Evolutionary conservation across 1,284 basidiomycete genomes (phyloP), one percentile per base, ranked within the genome.

Genomic region (Moniliophthora roreri): DNA sequence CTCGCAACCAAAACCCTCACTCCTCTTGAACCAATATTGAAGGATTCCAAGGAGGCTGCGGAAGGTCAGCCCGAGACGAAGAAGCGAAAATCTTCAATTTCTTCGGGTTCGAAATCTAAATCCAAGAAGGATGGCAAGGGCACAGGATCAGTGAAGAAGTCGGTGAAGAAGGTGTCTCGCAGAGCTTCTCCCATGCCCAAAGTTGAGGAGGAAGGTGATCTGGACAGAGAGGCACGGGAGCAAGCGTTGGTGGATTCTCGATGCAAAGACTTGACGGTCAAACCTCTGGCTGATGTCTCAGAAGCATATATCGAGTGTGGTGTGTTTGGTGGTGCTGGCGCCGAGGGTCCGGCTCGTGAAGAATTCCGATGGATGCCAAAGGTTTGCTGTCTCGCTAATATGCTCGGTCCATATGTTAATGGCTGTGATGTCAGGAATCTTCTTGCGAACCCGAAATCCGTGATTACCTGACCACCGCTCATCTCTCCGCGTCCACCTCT

Each of bases 231-330:
- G 21, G 52, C 38, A 20, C 51, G 61, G 11, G 46, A 60, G 11
- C 74, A 73, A 55, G 58, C 66, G 3, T 59, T 65, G 47, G 77
- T 81, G 42, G 76, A 83, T 57, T 75, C 82, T 38, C 74, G 76
- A 38, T 84, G 84, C 66, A 81, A 83, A 61, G 84, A 85, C 56
- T 61, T 85, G 54, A 86, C 84, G 1, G 84, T 86, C 52, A 69
- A 75, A 49, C 84, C 84, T 32, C 65, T 86, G 58, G 84, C 84
- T 16, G 84, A 86, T 62, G 76, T 86, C 46, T 81, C 82, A 1
- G 72, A 76, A 59, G 81, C 83, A 0, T 83, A 70, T 50, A 61
- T 70, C 58, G 41, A 69, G 10, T 53, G 61, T 34, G 66, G 67
- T 23, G 53, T 55, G 41, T 55, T 59, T 10, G 35, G 42, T 20